phyloP scores from a whole-genome alignment of 495 filamentous ascomycete species.

The Penicillium coffeae region DNA sequence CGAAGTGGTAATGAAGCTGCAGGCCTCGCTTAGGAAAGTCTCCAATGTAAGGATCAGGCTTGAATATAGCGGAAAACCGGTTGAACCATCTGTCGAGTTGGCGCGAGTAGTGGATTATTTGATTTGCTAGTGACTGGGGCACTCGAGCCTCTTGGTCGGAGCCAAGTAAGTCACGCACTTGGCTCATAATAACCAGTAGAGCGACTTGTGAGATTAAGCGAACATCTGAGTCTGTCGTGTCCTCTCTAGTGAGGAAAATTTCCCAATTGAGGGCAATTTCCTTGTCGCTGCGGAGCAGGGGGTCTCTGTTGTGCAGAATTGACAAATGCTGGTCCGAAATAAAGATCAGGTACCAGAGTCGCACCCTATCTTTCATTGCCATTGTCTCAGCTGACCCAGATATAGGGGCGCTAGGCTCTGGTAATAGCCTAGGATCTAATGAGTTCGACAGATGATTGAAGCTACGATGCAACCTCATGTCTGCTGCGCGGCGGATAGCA shows the following conservation, averaged over 20 bases:
- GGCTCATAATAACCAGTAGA: conserved; percentile 35
- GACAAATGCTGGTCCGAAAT: conserved; percentile 46
- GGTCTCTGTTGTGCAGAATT: conserved; percentile 42
- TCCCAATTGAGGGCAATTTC: conserved; percentile 32
- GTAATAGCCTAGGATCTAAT: conserved; percentile 7
- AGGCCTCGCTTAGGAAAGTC: conserved; percentile 41
- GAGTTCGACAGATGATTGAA: conserved; percentile 17
- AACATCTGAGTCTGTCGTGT: conserved; percentile 33
- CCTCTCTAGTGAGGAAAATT: conserved; percentile 24
- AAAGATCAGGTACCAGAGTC: conserved; percentile 42
- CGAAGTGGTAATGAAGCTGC: conserved; percentile 42
- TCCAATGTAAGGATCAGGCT: conserved; percentile 30
- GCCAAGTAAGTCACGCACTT: conserved; percentile 36
- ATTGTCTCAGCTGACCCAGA: conserved; percentile 1
- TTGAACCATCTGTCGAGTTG: conserved; percentile 41
- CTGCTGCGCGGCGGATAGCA: conserved; percentile 42
- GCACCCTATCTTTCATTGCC: conserved; percentile 30
- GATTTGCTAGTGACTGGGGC: conserved; percentile 27
- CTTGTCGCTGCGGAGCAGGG: conserved; percentile 37
- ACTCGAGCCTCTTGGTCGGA: conserved; percentile 30
- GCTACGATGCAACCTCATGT: conserved; percentile 37
- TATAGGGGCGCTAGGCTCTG: not conserved
- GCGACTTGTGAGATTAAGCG: conserved; percentile 36
- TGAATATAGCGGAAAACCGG: conserved; percentile 29
- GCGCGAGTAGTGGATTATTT: conserved; percentile 32